A percentile compares a stretch with the other conserved stretches of the same genome.
Evolutionary conservation across 805 yeast genomes (phyloP).

Genomic region (Myxozyma melibiosi): DNA sequence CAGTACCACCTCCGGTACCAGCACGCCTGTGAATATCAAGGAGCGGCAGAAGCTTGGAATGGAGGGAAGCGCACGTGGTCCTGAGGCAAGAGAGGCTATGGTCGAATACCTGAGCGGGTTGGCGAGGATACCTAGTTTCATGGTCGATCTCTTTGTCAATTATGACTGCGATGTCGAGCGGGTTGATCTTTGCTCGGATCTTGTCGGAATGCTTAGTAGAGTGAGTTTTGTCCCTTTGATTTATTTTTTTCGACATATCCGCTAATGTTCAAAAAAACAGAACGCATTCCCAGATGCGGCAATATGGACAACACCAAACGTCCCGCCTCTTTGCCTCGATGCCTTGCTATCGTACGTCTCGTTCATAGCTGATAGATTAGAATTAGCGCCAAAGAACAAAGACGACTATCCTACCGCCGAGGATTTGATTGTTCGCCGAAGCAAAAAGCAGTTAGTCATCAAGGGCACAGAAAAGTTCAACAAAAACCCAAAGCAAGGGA

Average conservation of each 20-base stretch:
- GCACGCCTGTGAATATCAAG: slow-evolving; percentile 31
- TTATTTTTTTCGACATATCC: background rate
- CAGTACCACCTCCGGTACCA: slow-evolving; percentile 23
- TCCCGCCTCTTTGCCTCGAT: slow-evolving; percentile 92
- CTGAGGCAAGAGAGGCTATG: slow-evolving; percentile 65
- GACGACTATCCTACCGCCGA: slow-evolving; percentile 19
- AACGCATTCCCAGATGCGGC: slow-evolving; percentile 88
- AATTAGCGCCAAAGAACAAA: slow-evolving; percentile 16
- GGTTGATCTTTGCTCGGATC: slow-evolving; percentile 68
- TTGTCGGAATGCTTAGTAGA: slow-evolving; percentile 71
- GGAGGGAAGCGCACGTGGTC: slow-evolving; percentile 34
- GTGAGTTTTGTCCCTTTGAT: slow-evolving; percentile 7
- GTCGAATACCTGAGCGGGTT: slow-evolving; percentile 75
- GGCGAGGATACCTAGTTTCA: slow-evolving; percentile 68
- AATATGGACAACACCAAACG: slow-evolving; percentile 71
- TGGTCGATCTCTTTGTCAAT: slow-evolving; percentile 72
- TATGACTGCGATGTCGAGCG: slow-evolving; percentile 92
- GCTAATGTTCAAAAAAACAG: slow-evolving; percentile 4
- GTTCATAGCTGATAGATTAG: slow-evolving; percentile 32
- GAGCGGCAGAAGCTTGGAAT: slow-evolving; percentile 32
- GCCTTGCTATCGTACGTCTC: slow-evolving; percentile 62
- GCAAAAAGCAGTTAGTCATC: slow-evolving; percentile 71
- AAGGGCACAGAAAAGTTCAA: slow-evolving; percentile 76
- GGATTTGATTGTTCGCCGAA: slow-evolving; percentile 29
- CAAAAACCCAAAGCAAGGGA: slow-evolving; percentile 74